These are phyloP conservation scores for Thielaviopsis euricoi DNA, from an alignment of 2,329 filamentous ascomycete genomes.

Conservation along the genomic window DNA sequence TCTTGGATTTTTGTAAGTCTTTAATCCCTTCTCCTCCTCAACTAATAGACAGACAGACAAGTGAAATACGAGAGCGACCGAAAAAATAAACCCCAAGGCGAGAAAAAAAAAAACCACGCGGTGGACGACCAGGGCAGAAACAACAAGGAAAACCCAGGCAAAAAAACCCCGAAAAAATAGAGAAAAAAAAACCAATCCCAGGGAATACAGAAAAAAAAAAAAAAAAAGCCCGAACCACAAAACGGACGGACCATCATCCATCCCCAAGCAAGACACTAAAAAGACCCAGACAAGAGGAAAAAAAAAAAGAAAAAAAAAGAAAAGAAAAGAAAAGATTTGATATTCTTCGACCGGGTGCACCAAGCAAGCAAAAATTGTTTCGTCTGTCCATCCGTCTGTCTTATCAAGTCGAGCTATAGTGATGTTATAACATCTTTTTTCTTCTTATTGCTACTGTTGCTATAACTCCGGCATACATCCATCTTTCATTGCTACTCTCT, in stretches of 20 bases:
- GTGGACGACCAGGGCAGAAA: too few species aligned
- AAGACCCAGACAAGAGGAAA: too few species aligned
- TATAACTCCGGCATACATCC: background rate
- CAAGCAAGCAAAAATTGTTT: background rate
- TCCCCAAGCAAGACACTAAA: too few species aligned
- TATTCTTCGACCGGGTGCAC: background rate
- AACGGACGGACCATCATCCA: background rate
- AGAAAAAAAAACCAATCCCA: background rate
- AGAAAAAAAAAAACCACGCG: background rate
- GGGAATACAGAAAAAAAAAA: too few species aligned
- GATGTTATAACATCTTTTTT: background rate
- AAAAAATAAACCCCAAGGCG: background rate
- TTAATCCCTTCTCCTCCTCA: background rate
- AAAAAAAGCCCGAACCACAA: background rate
- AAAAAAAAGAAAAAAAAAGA: background rate
- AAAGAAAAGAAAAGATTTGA: background rate
- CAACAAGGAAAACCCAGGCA: background rate
- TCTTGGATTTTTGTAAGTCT: background rate
- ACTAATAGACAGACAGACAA: background rate
- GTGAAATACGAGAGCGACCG: too few species aligned
- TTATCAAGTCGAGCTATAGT: background rate
- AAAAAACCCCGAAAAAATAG: background rate
- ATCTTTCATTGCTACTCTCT: background rate
- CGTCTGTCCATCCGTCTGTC: background rate
- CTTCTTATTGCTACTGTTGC: too few species aligned